Evolutionary conservation across 148 eudicot genomes (phyloP).

Genomic region (Rhododendron mucronatum): DNA sequence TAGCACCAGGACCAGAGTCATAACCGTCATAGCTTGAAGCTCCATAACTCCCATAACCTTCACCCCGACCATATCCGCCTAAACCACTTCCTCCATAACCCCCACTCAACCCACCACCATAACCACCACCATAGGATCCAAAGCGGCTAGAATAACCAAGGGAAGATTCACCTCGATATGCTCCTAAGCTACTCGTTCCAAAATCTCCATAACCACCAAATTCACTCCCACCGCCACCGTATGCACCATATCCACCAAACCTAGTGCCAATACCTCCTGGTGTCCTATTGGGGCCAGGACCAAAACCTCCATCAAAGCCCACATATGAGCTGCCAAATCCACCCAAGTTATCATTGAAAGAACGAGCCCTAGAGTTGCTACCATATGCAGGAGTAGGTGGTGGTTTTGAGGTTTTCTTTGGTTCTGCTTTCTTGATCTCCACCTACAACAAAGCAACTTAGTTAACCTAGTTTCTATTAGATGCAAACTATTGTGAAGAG

Average conservation of each 20-base stretch:
- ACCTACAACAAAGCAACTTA: conserved; percentile 77
- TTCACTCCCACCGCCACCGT: conserved; percentile 36
- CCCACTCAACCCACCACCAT: conserved; percentile 56
- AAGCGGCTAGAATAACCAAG: conserved; percentile 61
- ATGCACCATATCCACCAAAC: conserved; percentile 55
- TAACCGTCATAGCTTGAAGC: conserved; percentile 45
- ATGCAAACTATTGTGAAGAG: conserved; percentile 31
- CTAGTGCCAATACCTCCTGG: conserved; percentile 60
- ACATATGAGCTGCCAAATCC: conserved; percentile 52
- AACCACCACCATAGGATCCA: conserved; percentile 57
- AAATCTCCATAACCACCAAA: conserved; percentile 55
- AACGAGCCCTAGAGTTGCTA: conserved; percentile 67
- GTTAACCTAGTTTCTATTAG: conserved; percentile 54
- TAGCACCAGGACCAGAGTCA: conserved; percentile 39
- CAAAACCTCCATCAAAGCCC: conserved; percentile 48
- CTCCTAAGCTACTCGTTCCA: conserved; percentile 52
- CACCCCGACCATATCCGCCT: conserved; percentile 48
- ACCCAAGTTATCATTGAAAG: conserved; percentile 47
- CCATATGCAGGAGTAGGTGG: conserved; percentile 53
- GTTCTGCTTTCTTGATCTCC: conserved; percentile 90
- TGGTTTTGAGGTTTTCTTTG: conserved; percentile 86
- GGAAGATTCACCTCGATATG: conserved; percentile 50
- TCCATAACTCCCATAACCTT: conserved; percentile 44
- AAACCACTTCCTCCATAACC: conserved; percentile 45
- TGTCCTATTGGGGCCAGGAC: conserved; percentile 66